Evolutionary conservation across 2,329 filamentous ascomycete species (phyloP), one percentile per base, ranked within the genome.

Genomic region (Metarhizium humberi): DNA sequence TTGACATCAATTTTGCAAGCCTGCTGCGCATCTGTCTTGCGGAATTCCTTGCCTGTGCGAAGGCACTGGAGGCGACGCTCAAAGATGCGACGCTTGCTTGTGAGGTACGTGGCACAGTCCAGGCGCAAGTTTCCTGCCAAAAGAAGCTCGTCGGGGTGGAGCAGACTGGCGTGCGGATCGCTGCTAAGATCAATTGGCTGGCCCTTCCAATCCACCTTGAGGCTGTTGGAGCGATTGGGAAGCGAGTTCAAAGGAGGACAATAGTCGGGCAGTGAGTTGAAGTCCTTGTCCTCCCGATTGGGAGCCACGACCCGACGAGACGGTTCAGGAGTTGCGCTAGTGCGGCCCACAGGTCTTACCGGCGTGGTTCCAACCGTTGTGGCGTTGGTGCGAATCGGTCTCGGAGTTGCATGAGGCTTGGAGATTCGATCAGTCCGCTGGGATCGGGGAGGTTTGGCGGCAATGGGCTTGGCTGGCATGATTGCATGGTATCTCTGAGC

Each of bases 1-100:
- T 96, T 96, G 69, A 97, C 92, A 65, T 97, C 92, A 60, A 96
- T 96, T 76, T 95, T 95, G 79, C 90, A 95, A n/a, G 90, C 90
- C 69, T 95, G 89, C 70, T 97, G 92, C 5, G 91, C 90, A 67
- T 96, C 90, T 1, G 92, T 97, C 80, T 96, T 96, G 69, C 90
- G 86, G 70, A 96, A 96, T 65, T 92, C 88, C 71, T 95, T 94
- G 67, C 81, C 80, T 40, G 82, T 84, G 55, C 75, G 73, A 2
- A 85, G 81, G 57, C 80, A 82, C 52, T 87, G 81, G 38, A 92
- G 80, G 45, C 89, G 84, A 51, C 84, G 84, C 54, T 86, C 77
- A 69, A 97, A 97, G 66, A 97, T 92, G 57, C 91, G 86, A 56
- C 92, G 86, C 78, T 96, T 97, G 76, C 88, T 94, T 57, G 88